Conservation (phyloP, 768 basidiomycete species). For the Amanita brunnescens region DNA sequence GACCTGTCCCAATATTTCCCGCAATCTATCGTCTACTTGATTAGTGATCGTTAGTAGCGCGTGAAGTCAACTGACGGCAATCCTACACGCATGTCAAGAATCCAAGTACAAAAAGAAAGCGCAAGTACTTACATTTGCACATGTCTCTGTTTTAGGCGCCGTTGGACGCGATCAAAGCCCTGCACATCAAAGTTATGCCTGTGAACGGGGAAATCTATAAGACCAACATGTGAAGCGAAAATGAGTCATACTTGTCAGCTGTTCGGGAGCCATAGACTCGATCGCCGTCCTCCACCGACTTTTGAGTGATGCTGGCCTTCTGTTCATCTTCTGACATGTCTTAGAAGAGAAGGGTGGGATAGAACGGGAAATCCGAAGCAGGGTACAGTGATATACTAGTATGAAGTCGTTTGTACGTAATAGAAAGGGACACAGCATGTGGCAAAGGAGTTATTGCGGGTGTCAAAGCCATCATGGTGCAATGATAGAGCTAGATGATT, state of each 20-base stretch:
- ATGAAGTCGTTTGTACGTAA: too few species aligned
- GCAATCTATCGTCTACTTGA: slow-evolving; percentile 44
- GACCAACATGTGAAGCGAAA: background rate
- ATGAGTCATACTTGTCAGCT: background rate
- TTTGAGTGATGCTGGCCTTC: background rate
- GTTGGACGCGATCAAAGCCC: slow-evolving; percentile 64
- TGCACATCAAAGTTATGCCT: slow-evolving; percentile 47
- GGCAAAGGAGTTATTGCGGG: too few species aligned
- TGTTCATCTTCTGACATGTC: slow-evolving; percentile 11
- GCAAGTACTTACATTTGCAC: slow-evolving; percentile 61
- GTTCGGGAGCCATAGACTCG: background rate
- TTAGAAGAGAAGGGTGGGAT: slow-evolving; percentile 1
- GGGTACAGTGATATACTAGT: too few species aligned
- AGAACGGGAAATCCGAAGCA: too few species aligned
- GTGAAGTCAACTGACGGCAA: slow-evolving; percentile 41
- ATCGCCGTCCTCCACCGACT: slow-evolving; percentile 7
- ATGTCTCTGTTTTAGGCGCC: slow-evolving; percentile 68
- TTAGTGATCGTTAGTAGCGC: background rate
- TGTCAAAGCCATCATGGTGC: too few species aligned
- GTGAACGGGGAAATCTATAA: slow-evolving; percentile 1
- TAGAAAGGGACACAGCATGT: too few species aligned
- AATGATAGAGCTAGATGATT: too few species aligned
- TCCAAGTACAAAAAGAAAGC: background rate
- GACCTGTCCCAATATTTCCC: slow-evolving; percentile 67
- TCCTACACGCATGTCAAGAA: slow-evolving; percentile 27